These are phyloP conservation scores for Dioscorea dumetorum DNA, from an alignment of 106 monocot species.

Conservation along the genomic window DNA sequence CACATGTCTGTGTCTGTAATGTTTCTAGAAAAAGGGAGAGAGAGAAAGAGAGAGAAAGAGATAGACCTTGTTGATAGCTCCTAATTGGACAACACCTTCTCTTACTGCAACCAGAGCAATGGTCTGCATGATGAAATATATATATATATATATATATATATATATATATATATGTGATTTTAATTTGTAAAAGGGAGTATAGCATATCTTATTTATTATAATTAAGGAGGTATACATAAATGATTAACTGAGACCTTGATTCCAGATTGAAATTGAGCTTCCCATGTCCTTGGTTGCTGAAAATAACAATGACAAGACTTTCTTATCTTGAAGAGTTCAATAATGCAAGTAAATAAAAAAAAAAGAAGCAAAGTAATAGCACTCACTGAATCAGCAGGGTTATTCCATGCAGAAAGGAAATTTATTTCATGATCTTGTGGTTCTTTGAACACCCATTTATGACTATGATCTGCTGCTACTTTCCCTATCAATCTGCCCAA, in stretches of 20 bases:
- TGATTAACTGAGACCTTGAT: slow-evolving; percentile 50
- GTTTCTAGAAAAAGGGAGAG: slow-evolving; percentile 5
- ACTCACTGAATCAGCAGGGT: slow-evolving; percentile 83
- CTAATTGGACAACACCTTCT: slow-evolving; percentile 96
- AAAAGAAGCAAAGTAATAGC: neutral
- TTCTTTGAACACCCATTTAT: slow-evolving; percentile 94
- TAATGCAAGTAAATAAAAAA: too few relatives aligned
- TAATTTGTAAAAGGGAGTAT: too few relatives aligned
- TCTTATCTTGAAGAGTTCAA: neutral
- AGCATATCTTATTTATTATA: too few relatives aligned
- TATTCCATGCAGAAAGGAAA: slow-evolving; percentile 72
- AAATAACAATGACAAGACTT: slow-evolving; percentile 4
- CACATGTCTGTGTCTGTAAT: neutral
- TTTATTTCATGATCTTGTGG: slow-evolving; percentile 69
- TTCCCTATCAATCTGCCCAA: slow-evolving; percentile 84
- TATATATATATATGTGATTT: neutral
- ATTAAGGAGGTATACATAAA: neutral
- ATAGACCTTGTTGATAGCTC: slow-evolving; percentile 73
- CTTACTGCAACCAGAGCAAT: slow-evolving; percentile 92
- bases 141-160: too few relatives aligned
- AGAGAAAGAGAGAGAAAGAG: slow-evolving; percentile 25
- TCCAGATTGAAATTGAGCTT: slow-evolving; percentile 98
- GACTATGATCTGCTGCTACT: slow-evolving; percentile 91
- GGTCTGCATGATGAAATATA: slow-evolving; percentile 44
- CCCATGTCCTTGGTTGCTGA: slow-evolving; percentile 99